Base-by-base conservation (phyloP, 1,284 basidiomycete genomes). In the Hymenochaete sp. region DNA sequence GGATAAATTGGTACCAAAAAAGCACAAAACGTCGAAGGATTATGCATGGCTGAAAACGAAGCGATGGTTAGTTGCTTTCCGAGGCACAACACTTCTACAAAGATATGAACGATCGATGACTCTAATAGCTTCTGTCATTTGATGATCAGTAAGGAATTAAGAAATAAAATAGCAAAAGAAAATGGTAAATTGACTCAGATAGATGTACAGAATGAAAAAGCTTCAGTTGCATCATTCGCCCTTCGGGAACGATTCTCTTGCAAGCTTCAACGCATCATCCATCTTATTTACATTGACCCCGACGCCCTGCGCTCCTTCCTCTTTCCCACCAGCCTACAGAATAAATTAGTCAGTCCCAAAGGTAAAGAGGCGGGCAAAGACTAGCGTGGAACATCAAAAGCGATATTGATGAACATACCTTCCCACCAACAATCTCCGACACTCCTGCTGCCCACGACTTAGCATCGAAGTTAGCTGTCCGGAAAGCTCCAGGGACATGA, bases 271-370 rank as follows among this genome's bases (percentile, higher is more conserved):
- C 1, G 89, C 93, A 51, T 89, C 86, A 16, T 73, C 64, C 2
- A 92, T 65, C 63, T 78, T 84, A 33, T 65, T 64, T 2, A 72
- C 61, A 53, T 90, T 73, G 8, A 69, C 65, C 36, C 93, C 93
- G 14, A 93, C 79, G 38, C 93, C 93, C 57, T 93, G 90, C 2
- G 85, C 85, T 46, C 77, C 74, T 39, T 96, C 93, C 49, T 89
- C 87, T 66, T 92, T 95, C 16, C 93, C 93, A 49, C 93, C 93
- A 48, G 89, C 89, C 87, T 91, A 55, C 9, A 49, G 44, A 32
- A n/a, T 38, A 29, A 33, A 45, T 49, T 53, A 6, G 9, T 50
- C 38, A 36, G 35, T 16, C 40, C 11, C 14, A 31, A 19, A n/a
- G 21, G 32, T 16, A 35, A 35, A n/a, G 21, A n/a, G 6, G 13